Evolutionary conservation across 352 stramenopile species (phyloP).

Genomic region (Poterioochromonas sp.): DNA sequence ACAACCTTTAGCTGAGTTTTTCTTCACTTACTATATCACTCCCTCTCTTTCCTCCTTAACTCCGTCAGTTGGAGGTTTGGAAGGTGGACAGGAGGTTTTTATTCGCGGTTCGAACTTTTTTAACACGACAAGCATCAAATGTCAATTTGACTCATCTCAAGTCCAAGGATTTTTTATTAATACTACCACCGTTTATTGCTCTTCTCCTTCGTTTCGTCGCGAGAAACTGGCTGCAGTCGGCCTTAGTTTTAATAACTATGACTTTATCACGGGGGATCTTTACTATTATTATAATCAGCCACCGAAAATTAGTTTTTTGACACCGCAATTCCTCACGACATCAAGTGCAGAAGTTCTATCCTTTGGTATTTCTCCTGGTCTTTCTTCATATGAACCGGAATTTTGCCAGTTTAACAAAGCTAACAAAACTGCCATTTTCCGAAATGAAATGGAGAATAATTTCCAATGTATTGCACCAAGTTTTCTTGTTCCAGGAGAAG

Average conservation of each 20-base stretch:
- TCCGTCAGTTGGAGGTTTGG: neutral
- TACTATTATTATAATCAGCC: neutral
- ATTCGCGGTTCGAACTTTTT: neutral
- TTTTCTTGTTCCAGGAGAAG: too few species aligned
- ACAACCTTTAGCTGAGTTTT: too few species aligned
- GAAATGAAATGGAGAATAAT: too few species aligned
- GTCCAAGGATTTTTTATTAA: neutral
- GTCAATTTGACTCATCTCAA: neutral
- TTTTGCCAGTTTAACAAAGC: too few species aligned
- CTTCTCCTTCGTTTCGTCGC: neutral
- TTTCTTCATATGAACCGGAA: too few species aligned
- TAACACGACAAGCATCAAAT: neutral
- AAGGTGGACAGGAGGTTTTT: neutral
- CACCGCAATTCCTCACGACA: neutral
- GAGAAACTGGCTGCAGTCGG: neutral
- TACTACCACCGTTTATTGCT: neutral
- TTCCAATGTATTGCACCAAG: too few species aligned
- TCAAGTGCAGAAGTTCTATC: neutral
- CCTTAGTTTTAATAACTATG: neutral
- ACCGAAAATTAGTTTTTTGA: neutral
- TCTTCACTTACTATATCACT: neutral
- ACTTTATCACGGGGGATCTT: neutral
- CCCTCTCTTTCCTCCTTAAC: neutral
- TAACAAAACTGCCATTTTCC: too few species aligned
- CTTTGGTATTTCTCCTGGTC: neutral